Evolutionary conservation across 108 stramenopile genomes (phyloP).

Genomic region (Cylindrotheca fusiformis): DNA sequence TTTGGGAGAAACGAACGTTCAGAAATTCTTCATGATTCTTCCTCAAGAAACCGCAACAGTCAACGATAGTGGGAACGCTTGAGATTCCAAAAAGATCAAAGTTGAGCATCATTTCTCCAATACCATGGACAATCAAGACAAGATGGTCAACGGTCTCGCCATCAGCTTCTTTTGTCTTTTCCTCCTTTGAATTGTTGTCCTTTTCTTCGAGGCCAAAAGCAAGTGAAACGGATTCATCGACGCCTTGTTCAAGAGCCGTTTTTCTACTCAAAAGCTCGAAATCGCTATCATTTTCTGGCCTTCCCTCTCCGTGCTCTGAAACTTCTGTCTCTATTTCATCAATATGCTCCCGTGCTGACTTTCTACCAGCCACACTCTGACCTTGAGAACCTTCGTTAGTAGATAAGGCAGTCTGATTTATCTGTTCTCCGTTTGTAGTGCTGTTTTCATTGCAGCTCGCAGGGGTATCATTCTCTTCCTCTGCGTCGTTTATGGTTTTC

Average conservation of each 20-base stretch:
- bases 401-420: neutral
- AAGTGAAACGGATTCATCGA: slow-evolving; percentile 2
- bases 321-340: neutral
- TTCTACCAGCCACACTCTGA: no score
- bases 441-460: neutral
- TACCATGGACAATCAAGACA: slow-evolving; percentile 74
- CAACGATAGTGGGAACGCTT: slow-evolving; percentile 57
- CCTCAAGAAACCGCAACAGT: slow-evolving; percentile 61
- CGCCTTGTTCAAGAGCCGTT: neutral
- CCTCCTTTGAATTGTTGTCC: slow-evolving; percentile 1
- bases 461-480: neutral
- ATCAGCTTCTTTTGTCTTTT: slow-evolving; percentile 8
- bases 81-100: slow-evolving; percentile 65
- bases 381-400: neutral
- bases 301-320: neutral
- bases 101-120: slow-evolving; percentile 67
- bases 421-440: neutral
- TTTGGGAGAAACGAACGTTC: slow-evolving; percentile 23
- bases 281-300: neutral
- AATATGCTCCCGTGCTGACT: no score
- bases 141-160: slow-evolving; percentile 59
- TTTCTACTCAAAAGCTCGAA: neutral
- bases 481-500: neutral
- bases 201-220: slow-evolving; percentile 13
- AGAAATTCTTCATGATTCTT: slow-evolving; percentile 58